These are phyloP conservation scores for Anisodus acutangulus DNA, from an alignment of 257 asterid genomes.

Conservation along the genomic window DNA sequence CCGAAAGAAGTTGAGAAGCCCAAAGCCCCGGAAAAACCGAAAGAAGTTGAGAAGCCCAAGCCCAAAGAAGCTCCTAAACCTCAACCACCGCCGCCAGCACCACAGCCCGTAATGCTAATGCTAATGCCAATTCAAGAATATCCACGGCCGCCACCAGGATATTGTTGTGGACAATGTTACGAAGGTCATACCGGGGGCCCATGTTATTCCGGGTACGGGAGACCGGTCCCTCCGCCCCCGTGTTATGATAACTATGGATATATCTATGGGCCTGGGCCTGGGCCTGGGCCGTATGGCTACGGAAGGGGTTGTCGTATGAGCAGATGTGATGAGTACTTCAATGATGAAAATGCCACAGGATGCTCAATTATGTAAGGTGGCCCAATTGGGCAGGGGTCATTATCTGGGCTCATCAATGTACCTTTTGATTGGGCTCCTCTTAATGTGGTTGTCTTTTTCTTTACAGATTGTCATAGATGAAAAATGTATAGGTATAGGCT, in stretches of 20 bases:
- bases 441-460: background rate
- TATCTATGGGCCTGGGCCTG: slow-evolving; percentile 33
- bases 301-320: slow-evolving; percentile 32
- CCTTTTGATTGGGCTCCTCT: background rate
- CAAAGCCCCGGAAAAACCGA: no score
- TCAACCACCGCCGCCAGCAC: background rate
- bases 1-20: background rate
- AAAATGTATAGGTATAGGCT: background rate
- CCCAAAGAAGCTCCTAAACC: slow-evolving; percentile 9
- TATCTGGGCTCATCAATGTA: background rate
- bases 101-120: background rate
- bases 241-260: slow-evolving; percentile 44
- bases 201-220: background rate
- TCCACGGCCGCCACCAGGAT: slow-evolving; percentile 48
- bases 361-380: slow-evolving; percentile 60
- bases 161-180: slow-evolving; percentile 46
- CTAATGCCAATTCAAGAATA: slow-evolving; percentile 38
- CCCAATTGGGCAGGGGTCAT: background rate
- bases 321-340: slow-evolving; percentile 43
- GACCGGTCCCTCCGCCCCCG: slow-evolving; percentile 52
- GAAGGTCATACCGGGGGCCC: slow-evolving; percentile 17
- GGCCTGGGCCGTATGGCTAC: slow-evolving; percentile 31
- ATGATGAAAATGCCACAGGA: slow-evolving; percentile 57
- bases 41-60: background rate
- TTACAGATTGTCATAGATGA: background rate